phyloP scores from a whole-genome alignment of 345 rosid genomes.

The Citrus unshiu region DNA sequence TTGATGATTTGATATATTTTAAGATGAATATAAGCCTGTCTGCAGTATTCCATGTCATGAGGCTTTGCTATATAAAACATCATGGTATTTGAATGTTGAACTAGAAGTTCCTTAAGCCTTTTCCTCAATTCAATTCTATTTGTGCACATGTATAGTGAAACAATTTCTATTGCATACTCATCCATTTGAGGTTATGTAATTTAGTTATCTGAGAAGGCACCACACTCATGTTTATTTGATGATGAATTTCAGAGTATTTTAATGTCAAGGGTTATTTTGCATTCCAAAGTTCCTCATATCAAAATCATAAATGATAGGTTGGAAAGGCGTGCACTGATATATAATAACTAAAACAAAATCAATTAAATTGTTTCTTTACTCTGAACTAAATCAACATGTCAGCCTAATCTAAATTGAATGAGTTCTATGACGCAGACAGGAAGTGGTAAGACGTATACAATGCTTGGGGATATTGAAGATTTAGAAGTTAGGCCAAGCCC shows the following conservation, averaged over 20 bases:
- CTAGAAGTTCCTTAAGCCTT: not conserved
- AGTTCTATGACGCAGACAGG: constrained; percentile 67
- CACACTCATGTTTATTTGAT: not conserved
- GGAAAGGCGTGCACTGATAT: not conserved
- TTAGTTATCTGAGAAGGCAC: not conserved
- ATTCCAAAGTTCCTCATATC: not conserved
- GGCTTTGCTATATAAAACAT: not conserved
- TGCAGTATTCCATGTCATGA: not conserved
- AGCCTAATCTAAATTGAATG: not conserved
- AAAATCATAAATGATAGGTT: not conserved
- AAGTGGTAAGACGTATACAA: constrained; percentile 97
- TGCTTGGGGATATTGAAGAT: constrained; percentile 84
- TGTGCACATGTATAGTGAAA: not conserved
- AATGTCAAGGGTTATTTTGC: not conserved
- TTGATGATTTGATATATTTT: not conserved
- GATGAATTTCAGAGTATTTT: not conserved
- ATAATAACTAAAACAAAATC: not conserved
- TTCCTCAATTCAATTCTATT: not conserved
- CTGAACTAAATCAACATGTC: not conserved
- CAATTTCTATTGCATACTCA: not conserved
- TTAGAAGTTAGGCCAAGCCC: constrained; percentile 78
- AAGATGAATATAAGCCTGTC: not conserved
- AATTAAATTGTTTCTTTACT: not conserved
- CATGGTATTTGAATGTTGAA: not conserved
- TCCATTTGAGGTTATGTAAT: not conserved